Conservation (phyloP, 805 yeast genomes). For the Blastobotrys robertii region DNA sequence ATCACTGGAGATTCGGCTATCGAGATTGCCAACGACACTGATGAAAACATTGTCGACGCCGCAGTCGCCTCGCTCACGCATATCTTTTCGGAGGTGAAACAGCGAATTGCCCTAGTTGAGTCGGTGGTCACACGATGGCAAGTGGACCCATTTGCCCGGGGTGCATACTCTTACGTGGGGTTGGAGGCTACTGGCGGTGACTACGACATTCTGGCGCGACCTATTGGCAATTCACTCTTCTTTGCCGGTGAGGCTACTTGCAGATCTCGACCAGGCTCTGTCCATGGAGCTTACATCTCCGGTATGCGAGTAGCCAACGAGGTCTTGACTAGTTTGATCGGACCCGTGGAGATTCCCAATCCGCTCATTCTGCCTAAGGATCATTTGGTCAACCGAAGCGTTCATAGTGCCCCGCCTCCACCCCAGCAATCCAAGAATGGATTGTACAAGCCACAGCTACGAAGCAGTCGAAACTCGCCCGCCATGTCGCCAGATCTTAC, state of each 20-base stretch:
- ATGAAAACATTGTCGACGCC: conserved; percentile 26
- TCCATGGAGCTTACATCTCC: conserved; percentile 35
- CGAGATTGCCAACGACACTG: conserved; percentile 23
- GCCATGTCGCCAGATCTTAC: too few species aligned
- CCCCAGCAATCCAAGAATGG: too few species aligned
- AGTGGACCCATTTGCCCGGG: conserved; percentile 63
- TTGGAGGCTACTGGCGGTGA: conserved; percentile 34
- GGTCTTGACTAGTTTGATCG: conserved; percentile 30
- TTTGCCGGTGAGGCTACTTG: conserved; percentile 39
- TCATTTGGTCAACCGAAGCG: not conserved
- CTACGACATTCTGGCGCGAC: conserved; percentile 32
- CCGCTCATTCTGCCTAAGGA: conserved; percentile 23
- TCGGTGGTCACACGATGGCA: conserved; percentile 65
- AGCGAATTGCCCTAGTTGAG: conserved; percentile 24
- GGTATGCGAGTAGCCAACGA: conserved; percentile 35
- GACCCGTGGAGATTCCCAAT: conserved; percentile 31
- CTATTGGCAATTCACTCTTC: conserved; percentile 28
- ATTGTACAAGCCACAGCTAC: too few species aligned
- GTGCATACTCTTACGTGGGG: conserved; percentile 54
- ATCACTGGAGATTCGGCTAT: conserved; percentile 31
- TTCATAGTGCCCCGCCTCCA: conserved; percentile 4
- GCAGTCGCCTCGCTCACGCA: conserved; percentile 24
- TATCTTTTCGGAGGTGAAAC: conserved; percentile 20
- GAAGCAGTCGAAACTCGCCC: too few species aligned
- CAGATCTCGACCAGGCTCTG: conserved; percentile 32